Evolutionary conservation across 495 filamentous ascomycete species (phyloP).

Genomic region (Neurospora africana): DNA sequence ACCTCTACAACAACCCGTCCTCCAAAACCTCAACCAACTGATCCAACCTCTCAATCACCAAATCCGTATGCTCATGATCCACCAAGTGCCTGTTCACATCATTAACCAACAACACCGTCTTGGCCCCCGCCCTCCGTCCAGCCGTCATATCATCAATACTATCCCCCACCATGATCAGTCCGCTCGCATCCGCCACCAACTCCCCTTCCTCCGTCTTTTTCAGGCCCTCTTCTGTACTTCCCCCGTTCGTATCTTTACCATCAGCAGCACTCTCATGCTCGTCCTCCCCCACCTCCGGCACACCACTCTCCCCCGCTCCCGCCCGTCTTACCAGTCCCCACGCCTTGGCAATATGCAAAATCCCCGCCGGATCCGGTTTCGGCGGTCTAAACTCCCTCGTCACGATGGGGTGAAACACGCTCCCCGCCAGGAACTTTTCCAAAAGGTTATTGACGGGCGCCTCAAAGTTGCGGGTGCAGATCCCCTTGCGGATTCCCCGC

Average conservation of each 20-base stretch:
- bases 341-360: constrained; percentile 65
- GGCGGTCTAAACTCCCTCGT: constrained; percentile 75
- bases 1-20: constrained; percentile 45
- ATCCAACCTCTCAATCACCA: constrained; percentile 54
- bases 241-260: background rate
- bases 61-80: constrained; percentile 68
- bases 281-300: constrained; percentile 8
- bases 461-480: constrained; percentile 95
- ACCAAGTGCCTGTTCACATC: constrained; percentile 64
- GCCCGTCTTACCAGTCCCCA: constrained; percentile 55
- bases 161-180: constrained; percentile 62
- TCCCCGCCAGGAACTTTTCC: constrained; percentile 54
- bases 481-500: constrained; percentile 56
- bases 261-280: constrained; percentile 11
- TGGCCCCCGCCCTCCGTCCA: constrained; percentile 72
- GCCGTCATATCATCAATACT: constrained; percentile 91
- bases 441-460: constrained; percentile 55
- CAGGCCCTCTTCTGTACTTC: background rate
- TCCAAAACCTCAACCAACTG: constrained; percentile 64
- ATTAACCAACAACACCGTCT: constrained; percentile 79
- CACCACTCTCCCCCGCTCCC: constrained; percentile 28
- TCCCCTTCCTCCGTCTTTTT: constrained; percentile 12
- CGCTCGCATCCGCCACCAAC: constrained; percentile 35
- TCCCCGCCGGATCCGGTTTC: constrained; percentile 82
- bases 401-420: constrained; percentile 69